phyloP scores from a whole-genome alignment of 257 asterid genomes.

The Solanum gandarillasii region DNA sequence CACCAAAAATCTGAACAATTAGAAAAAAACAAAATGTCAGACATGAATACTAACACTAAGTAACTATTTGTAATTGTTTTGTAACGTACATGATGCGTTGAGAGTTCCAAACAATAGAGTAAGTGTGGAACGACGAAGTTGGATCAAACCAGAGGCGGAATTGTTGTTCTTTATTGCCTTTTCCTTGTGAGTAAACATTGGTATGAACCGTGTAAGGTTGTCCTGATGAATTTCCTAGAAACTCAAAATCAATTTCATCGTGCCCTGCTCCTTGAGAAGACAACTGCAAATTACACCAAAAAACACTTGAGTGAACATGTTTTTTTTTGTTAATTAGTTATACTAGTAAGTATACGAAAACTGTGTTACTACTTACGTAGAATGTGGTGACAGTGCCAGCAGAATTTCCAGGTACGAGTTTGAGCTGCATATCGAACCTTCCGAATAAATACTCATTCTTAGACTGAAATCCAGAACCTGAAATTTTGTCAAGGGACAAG shows the following conservation, averaged over 20 bases:
- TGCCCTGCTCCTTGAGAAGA: slow-evolving; percentile 30
- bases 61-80: background rate
- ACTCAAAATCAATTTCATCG: slow-evolving; percentile 39
- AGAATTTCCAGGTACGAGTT: slow-evolving; percentile 22
- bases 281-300: slow-evolving; percentile 6
- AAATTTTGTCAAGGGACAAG: slow-evolving; percentile 19
- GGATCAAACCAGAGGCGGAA: background rate
- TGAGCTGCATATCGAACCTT: slow-evolving; percentile 12
- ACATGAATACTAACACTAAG: background rate
- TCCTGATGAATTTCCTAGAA: slow-evolving; percentile 21
- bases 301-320: background rate
- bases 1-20: slow-evolving; percentile 25
- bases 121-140: slow-evolving; percentile 20
- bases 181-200: slow-evolving; percentile 29
- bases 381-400: slow-evolving; percentile 42
- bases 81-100: slow-evolving; percentile 8
- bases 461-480: slow-evolving; percentile 47
- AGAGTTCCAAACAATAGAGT: slow-evolving; percentile 34
- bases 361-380: background rate
- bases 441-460: slow-evolving; percentile 18
- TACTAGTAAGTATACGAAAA: background rate
- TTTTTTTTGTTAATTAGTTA: background rate
- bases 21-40: background rate
- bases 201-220: slow-evolving; percentile 34
- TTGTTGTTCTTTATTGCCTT: slow-evolving; percentile 15